These are phyloP conservation scores for Kwoniella sp. DNA, from an alignment of 768 basidiomycete species.

Conservation along the genomic window DNA sequence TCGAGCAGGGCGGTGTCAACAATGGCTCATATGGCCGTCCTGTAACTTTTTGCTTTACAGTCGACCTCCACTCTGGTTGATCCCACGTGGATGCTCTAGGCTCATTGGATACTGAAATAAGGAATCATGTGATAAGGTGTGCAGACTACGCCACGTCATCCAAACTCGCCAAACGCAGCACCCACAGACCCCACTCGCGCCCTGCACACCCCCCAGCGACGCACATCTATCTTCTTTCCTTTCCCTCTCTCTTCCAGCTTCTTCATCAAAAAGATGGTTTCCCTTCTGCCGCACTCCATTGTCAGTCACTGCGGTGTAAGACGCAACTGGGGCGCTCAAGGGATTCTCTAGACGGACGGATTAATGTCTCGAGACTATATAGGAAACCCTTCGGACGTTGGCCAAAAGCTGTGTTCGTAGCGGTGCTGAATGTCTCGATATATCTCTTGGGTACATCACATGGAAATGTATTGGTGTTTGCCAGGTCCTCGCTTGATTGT, in stretches of 20 bases:
- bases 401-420: conserved; percentile 5
- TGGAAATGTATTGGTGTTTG: not conserved
- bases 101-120: no score
- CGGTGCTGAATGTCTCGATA: conserved; percentile 34
- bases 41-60: not conserved
- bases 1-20: no score
- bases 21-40: no score
- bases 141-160: no score
- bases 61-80: conserved; percentile 1
- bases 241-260: conserved; percentile 10
- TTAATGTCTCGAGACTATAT: conserved; percentile 44
- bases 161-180: no score
- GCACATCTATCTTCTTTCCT: not conserved
- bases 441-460: conserved; percentile 5
- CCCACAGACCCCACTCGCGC: no score
- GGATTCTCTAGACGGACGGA: conserved; percentile 45
- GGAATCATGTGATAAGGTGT: no score
- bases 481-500: no score
- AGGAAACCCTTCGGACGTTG: conserved; percentile 33
- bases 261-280: conserved; percentile 24
- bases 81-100: no score
- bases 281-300: conserved; percentile 17
- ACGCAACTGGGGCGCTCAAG: conserved; percentile 14
- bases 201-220: no score
- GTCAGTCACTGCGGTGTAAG: not conserved